A percentile compares a stretch with the other conserved stretches of the same genome.
phyloP scores from a whole-genome alignment of 345 rosid genomes.

The Camelina neglecta region DNA sequence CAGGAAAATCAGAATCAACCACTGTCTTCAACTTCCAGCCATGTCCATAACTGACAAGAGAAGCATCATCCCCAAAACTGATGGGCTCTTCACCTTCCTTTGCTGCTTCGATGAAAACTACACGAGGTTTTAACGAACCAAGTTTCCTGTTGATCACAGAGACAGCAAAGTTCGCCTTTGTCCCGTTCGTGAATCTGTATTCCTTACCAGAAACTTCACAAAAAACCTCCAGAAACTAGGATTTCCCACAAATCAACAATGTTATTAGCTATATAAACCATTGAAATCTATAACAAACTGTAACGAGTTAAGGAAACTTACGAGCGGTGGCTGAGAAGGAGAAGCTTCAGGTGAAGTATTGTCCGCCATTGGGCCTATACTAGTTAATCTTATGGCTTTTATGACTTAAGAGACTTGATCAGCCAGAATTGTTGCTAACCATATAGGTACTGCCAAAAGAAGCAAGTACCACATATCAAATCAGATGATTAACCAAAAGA shows the following conservation, averaged over 20 bases:
- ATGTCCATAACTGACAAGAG: slow-evolving; percentile 64
- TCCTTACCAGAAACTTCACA: slow-evolving; percentile 61
- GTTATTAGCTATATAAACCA: neutral
- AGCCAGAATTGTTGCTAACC: no score
- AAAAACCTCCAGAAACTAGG: slow-evolving; percentile 70
- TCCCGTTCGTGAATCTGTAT: slow-evolving; percentile 69
- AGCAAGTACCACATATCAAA: neutral
- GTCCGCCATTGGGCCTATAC: neutral
- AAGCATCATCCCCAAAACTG: slow-evolving; percentile 74
- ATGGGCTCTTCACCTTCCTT: slow-evolving; percentile 78
- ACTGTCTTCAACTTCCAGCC: slow-evolving; percentile 76
- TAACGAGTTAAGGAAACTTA: neutral
- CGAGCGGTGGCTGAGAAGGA: neutral
- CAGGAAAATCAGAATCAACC: slow-evolving; percentile 48
- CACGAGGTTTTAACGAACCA: slow-evolving; percentile 49
- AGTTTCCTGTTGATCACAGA: slow-evolving; percentile 71
- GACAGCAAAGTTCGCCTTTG: slow-evolving; percentile 81
- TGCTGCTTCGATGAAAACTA: slow-evolving; percentile 61
- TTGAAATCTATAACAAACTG: no score
- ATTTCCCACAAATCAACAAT: slow-evolving; percentile 8
- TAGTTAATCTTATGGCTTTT: neutral
- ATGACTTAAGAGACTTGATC: neutral
- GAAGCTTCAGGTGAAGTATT: neutral
- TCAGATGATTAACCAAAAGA: neutral
- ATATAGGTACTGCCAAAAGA: neutral